Evolutionary conservation across 2,329 filamentous ascomycete genomes (phyloP).

Genomic region (Clarireedia sp.): DNA sequence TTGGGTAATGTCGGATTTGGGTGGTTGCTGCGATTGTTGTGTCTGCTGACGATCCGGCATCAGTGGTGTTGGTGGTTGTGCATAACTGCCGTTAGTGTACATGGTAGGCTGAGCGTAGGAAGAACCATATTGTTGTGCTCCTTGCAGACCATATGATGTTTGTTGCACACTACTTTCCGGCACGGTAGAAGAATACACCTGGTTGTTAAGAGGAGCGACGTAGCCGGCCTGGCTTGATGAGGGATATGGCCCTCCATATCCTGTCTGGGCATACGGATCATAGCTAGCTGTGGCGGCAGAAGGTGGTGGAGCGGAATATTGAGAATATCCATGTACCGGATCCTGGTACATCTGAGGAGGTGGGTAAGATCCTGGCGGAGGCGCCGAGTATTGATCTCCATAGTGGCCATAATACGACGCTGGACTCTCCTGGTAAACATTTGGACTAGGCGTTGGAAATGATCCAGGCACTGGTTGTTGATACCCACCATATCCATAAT

Average conservation of each 20-base stretch:
- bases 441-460: slow-evolving; percentile 17
- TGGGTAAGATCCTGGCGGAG: slow-evolving; percentile 26
- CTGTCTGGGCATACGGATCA: slow-evolving; percentile 22
- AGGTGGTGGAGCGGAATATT: slow-evolving; percentile 23
- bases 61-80: neutral
- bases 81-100: slow-evolving; percentile 17
- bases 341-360: slow-evolving; percentile 24
- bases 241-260: slow-evolving; percentile 21
- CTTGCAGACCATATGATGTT: slow-evolving; percentile 15
- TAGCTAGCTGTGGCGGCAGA: slow-evolving; percentile 15
- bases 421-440: slow-evolving; percentile 26
- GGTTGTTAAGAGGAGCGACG: slow-evolving; percentile 12
- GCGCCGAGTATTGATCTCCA: slow-evolving; percentile 27
- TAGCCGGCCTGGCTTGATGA: slow-evolving; percentile 16
- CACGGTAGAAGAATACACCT: slow-evolving; percentile 16
- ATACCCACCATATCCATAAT: slow-evolving; percentile 30
- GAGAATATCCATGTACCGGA: slow-evolving; percentile 13
- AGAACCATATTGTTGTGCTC: slow-evolving; percentile 15
- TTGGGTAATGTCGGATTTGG: slow-evolving; percentile 12
- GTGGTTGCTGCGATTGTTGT: slow-evolving; percentile 14
- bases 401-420: slow-evolving; percentile 30
- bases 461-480: slow-evolving; percentile 20
- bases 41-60: slow-evolving; percentile 15
- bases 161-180: slow-evolving; percentile 17
- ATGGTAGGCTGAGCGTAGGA: slow-evolving; percentile 18